A percentile compares a stretch with the other conserved stretches of the same genome.
These are phyloP conservation scores for Craspedostauros australis DNA, from an alignment of 108 stramenopile species.

Conservation along the genomic window DNA sequence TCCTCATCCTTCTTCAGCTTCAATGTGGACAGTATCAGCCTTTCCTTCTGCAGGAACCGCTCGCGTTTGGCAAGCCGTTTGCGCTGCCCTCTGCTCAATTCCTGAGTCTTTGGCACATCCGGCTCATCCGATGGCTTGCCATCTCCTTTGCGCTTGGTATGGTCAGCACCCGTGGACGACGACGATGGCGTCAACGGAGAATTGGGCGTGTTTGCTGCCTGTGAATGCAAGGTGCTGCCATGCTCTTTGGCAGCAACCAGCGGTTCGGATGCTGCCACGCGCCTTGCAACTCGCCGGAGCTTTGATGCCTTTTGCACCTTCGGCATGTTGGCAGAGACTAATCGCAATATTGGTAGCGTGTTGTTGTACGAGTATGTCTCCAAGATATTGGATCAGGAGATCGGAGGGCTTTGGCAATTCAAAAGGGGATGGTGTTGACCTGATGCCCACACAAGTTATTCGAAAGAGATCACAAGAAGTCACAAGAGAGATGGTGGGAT, in stretches of 20 bases:
- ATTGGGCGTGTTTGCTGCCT: no score
- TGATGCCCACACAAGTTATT: no score
- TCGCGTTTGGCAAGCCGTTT: conserved; percentile 75
- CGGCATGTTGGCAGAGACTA: conserved; percentile 15
- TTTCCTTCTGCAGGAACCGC: conserved; percentile 68
- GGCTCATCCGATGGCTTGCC: background rate
- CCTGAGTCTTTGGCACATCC: conserved; percentile 1
- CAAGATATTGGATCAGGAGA: no score
- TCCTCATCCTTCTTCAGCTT: conserved; percentile 51
- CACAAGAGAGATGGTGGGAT: no score
- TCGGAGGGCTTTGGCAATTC: no score
- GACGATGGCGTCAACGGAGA: no score
- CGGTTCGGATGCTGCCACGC: conserved; percentile 8
- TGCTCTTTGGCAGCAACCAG: no score
- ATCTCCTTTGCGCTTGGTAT: background rate
- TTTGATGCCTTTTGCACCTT: conserved; percentile 21
- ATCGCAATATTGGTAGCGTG: no score
- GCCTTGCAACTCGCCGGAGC: conserved; percentile 14
- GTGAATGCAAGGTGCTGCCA: no score
- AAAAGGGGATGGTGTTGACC: no score
- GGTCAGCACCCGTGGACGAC: background rate
- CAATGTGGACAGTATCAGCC: conserved; percentile 70
- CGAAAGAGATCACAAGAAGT: no score
- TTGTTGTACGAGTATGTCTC: no score
- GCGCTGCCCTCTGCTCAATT: conserved; percentile 71